Evolutionary conservation across 352 stramenopile species (phyloP).

Genomic region (Globisporangium solare): DNA sequence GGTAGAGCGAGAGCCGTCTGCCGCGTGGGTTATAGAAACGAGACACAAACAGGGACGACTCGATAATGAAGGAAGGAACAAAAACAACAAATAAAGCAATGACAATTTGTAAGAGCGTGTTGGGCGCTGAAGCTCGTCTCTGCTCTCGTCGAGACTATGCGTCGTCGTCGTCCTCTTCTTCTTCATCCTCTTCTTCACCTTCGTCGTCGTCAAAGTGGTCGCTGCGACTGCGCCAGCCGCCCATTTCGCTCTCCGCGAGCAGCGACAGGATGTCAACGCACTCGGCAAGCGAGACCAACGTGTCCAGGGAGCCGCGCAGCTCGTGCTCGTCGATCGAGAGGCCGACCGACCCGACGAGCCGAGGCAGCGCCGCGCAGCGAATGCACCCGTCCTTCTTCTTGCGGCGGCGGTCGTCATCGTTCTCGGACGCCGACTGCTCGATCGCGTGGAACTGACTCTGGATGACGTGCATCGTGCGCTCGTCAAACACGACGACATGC

Average conservation of each 20-base stretch:
- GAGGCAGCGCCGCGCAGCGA: slow-evolving; percentile 36
- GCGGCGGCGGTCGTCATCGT: slow-evolving; percentile 13
- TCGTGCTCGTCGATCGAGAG: slow-evolving; percentile 33
- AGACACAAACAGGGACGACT: no score
- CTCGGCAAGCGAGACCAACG: slow-evolving; percentile 77
- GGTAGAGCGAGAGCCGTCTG: no score
- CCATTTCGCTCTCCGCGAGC: slow-evolving; percentile 48
- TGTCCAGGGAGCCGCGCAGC: slow-evolving; percentile 54
- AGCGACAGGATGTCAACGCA: slow-evolving; percentile 85
- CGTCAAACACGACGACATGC: slow-evolving; percentile 51
- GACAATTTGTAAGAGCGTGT: no score
- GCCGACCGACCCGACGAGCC: slow-evolving; percentile 40
- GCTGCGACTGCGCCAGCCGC: not conserved
- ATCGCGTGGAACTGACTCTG: slow-evolving; percentile 51
- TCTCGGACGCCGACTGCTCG: slow-evolving; percentile 19
- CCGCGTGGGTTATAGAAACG: no score
- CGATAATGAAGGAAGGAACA: no score
- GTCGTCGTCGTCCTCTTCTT: slow-evolving; percentile 19
- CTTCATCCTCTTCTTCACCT: slow-evolving; percentile 24
- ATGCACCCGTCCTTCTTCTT: slow-evolving; percentile 41
- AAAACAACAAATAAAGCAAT: no score
- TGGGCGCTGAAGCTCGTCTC: no score
- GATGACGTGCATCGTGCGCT: slow-evolving; percentile 44
- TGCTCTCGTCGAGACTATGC: slow-evolving; percentile 14
- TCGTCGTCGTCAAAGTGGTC: slow-evolving; percentile 15